These are phyloP conservation scores for Nyssa sinensis DNA, from an alignment of 148 eudicot species.

Conservation along the genomic window DNA sequence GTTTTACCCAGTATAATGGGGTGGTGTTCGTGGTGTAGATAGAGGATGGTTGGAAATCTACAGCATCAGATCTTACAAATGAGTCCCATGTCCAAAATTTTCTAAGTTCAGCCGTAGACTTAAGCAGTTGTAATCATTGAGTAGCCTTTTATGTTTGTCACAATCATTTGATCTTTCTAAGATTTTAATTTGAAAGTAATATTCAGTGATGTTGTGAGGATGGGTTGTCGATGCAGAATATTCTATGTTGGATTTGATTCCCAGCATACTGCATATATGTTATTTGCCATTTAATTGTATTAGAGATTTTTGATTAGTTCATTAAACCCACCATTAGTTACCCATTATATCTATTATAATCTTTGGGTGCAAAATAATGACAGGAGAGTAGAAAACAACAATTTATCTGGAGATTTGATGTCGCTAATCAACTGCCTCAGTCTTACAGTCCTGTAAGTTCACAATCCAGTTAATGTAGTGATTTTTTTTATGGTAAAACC, in stretches of 20 bases:
- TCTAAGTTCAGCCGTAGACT: no score
- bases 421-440: constrained; percentile 74
- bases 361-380: constrained; percentile 6
- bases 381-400: constrained; percentile 89
- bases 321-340: neutral
- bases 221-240: neutral
- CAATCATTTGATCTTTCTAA: neutral
- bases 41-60: neutral
- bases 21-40: neutral
- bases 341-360: neutral
- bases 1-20: neutral
- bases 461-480: neutral
- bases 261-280: neutral
- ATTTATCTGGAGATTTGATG: constrained; percentile 76
- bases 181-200: no score
- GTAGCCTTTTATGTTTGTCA: no score
- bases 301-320: neutral
- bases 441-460: constrained; percentile 68
- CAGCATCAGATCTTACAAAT: neutral
- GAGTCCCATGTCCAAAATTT: neutral
- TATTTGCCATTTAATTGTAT: no score
- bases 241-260: neutral
- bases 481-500: neutral
- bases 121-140: no score
- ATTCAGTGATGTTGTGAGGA: neutral